Base-by-base conservation (phyloP, 768 basidiomycete species). In the Suillus subaureus region DNA sequence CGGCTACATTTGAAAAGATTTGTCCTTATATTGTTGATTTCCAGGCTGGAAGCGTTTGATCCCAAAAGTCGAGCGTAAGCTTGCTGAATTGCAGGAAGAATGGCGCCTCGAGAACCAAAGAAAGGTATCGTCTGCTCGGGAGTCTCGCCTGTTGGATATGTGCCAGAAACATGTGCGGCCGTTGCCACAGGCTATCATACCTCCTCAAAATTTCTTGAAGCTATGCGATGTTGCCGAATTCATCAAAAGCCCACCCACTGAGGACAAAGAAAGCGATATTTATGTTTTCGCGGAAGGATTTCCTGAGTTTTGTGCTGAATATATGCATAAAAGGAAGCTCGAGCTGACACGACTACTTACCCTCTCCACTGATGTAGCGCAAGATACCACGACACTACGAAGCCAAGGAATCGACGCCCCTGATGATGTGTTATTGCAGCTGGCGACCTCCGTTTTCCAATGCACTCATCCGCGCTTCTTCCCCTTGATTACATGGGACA, bases 11-110 rank as follows among this genome's bases (percentile, higher is more conserved):
- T 18, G 26, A 26, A 21, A 5, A 37, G 9, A 13, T 18, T 15
- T 4, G 15, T 39, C n/a, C 15, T 26, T 18, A 40, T 23, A 18
- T 40, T 16, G n/a, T 12, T 7, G n/a, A 33, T 57, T 33, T 62
- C 1, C 35, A 62, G 61, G 61, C 21, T 62, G 61, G 61, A 33
- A 51, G n/a, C 52, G 18, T 26, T 33, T 62, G 12, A 54, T 45
- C 6, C 61, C 61, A 9, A 62, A 31, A 18, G 31, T 62, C 8
- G 51, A 57, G 51, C n/a, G 11, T 9, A 60, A 33, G 31, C 43
- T 62, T 26, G 31, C 61, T 26, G 13, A 23, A 33, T 35, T 51
- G n/a, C 55, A 62, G 18, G 61, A 45, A 33, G 31, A 21, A 62
- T 43, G 61, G 33, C 35, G 31, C n/a, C 13, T 62, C 18, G 21